Conservation (phyloP, 2,329 filamentous ascomycete genomes). For the Elsinoe australis region DNA sequence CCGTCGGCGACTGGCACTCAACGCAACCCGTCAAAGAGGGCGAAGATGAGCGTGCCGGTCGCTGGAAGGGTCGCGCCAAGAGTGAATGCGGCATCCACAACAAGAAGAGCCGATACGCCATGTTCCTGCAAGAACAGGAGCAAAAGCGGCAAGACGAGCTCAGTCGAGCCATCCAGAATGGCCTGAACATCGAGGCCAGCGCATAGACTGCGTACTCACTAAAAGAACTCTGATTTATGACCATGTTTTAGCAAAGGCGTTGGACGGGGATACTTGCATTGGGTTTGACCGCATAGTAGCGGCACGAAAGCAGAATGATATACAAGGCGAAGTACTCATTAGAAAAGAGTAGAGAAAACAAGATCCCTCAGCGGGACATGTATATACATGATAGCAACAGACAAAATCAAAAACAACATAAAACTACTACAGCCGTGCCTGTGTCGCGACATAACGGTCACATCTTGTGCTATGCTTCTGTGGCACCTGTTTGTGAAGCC, state of each 20-base stretch:
- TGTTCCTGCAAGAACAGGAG: conserved; percentile 70
- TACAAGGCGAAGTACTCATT: not conserved
- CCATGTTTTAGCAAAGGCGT: conserved; percentile 38
- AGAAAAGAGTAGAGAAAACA: conserved; percentile 8
- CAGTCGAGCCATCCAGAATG: conserved; percentile 30
- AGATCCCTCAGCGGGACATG: conserved; percentile 7
- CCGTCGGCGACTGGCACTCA: conserved; percentile 95
- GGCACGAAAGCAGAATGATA: conserved; percentile 18
- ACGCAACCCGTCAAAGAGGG: conserved; percentile 80
- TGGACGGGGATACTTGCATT: conserved; percentile 23
- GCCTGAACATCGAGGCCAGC: conserved; percentile 28
- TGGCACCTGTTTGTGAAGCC: not conserved
- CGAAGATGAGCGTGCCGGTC: conserved; percentile 90
- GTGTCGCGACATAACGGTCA: not conserved
- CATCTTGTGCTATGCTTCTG: not conserved
- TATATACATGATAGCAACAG: conserved; percentile 3
- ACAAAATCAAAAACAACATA: conserved; percentile 1
- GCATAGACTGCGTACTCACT: conserved; percentile 19
- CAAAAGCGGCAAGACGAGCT: conserved; percentile 56
- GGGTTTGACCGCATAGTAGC: conserved; percentile 19
- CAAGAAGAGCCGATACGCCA: conserved; percentile 85
- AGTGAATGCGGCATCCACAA: conserved; percentile 99
- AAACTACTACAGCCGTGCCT: not conserved
- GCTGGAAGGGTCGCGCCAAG: conserved; percentile 95
- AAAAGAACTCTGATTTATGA: conserved; percentile 11